phyloP scores from a whole-genome alignment of 2,329 filamentous ascomycete genomes.

The Clarireedia hainanense region DNA sequence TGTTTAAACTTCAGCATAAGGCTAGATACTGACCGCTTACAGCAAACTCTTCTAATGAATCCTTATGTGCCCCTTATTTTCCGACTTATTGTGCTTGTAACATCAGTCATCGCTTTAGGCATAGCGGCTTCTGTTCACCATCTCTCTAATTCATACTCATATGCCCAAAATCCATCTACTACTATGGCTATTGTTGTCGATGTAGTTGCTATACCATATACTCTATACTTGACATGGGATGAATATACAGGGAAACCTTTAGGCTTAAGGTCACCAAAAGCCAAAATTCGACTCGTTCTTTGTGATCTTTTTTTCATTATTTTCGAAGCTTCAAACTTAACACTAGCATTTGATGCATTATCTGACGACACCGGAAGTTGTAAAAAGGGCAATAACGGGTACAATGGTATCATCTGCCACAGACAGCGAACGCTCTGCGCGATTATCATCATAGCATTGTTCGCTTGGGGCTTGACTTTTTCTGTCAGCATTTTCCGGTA shows the following conservation, averaged over 20 bases:
- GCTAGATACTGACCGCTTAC: slow-evolving; percentile 6
- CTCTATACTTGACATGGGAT: slow-evolving; percentile 89
- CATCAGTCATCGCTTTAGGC: slow-evolving; percentile 73
- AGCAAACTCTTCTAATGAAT: slow-evolving; percentile 28
- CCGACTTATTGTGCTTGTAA: slow-evolving; percentile 72
- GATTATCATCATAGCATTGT: slow-evolving; percentile 70
- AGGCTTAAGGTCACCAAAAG: slow-evolving; percentile 72
- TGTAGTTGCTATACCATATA: slow-evolving; percentile 79
- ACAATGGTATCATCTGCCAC: slow-evolving; percentile 44
- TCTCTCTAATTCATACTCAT: slow-evolving; percentile 32
- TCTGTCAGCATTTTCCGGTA: slow-evolving; percentile 73
- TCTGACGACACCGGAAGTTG: slow-evolving; percentile 53
- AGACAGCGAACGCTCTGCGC: slow-evolving; percentile 65
- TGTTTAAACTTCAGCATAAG: too few relatives aligned
- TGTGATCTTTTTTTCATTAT: slow-evolving; percentile 95
- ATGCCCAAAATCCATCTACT: slow-evolving; percentile 63
- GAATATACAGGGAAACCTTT: slow-evolving; percentile 94
- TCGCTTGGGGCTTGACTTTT: slow-evolving; percentile 89
- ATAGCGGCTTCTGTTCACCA: slow-evolving; percentile 69
- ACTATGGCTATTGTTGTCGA: slow-evolving; percentile 88
- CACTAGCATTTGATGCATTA: slow-evolving; percentile 79
- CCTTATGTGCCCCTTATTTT: slow-evolving; percentile 77
- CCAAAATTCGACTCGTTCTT: slow-evolving; percentile 84
- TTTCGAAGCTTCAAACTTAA: slow-evolving; percentile 89
- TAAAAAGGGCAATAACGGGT: slow-evolving; percentile 35